phyloP scores from a whole-genome alignment of 768 basidiomycete species.

The Amanita rubescens region DNA sequence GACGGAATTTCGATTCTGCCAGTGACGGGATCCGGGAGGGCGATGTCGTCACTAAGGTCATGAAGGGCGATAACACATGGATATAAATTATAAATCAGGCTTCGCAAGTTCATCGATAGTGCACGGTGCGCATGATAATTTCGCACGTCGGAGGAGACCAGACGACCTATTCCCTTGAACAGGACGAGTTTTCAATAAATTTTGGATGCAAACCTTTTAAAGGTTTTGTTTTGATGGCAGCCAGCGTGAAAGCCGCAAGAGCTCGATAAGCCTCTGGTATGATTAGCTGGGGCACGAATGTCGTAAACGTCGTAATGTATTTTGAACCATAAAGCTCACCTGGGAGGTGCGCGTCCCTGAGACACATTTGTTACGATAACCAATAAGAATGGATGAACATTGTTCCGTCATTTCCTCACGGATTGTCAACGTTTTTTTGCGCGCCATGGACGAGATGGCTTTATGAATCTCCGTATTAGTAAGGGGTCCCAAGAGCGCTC shows the following conservation, averaged over 20 bases:
- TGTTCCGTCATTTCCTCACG: conserved; percentile 80
- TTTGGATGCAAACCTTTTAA: conserved; percentile 63
- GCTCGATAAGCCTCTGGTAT: conserved; percentile 90
- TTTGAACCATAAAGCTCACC: conserved; percentile 34
- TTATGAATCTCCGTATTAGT: not conserved
- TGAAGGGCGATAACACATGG: conserved; percentile 86
- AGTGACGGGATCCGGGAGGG: conserved; percentile 53
- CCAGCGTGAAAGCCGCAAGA: conserved; percentile 74
- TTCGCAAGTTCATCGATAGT: conserved; percentile 59
- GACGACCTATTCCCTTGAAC: conserved; percentile 46
- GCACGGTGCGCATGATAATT: conserved; percentile 78
- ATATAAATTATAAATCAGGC: conserved; percentile 75
- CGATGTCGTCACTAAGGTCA: conserved; percentile 64
- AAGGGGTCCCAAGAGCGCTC: not conserved
- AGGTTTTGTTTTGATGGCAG: conserved; percentile 82
- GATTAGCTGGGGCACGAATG: conserved; percentile 55
- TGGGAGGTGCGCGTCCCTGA: conserved; percentile 70
- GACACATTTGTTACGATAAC: conserved; percentile 87
- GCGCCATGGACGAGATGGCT: conserved; percentile 66
- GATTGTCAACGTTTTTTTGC: conserved; percentile 61
- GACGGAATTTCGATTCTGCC: conserved; percentile 63
- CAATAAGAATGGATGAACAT: conserved; percentile 73
- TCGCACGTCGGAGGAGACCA: conserved; percentile 90
- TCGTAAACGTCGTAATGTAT: not conserved
- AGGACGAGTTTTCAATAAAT: not conserved